phyloP scores from a whole-genome alignment of 192 early-diverging fungal genomes.

The Backusella mclennaniae region DNA sequence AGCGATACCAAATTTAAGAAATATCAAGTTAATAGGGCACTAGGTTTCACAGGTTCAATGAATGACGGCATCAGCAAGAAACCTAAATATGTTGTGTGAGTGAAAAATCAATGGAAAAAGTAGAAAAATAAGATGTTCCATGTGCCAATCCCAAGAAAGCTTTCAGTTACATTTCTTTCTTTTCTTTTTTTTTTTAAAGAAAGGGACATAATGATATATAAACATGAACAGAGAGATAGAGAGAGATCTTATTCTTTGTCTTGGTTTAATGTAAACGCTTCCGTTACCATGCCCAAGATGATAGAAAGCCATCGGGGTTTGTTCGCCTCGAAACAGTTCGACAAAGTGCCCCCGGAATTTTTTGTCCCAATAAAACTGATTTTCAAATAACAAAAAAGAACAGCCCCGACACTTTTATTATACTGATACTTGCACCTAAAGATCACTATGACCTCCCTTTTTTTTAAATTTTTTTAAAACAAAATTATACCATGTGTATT shows the following conservation, averaged over 20 bases:
- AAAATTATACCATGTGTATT: background rate
- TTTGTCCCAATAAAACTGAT: background rate
- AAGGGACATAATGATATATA: background rate
- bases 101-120: background rate
- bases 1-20: background rate
- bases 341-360: conserved; percentile 1
- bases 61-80: background rate
- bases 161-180: too few species aligned
- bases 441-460: background rate
- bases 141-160: background rate
- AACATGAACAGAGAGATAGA: background rate
- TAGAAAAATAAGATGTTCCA: background rate
- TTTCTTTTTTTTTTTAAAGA: too few species aligned
- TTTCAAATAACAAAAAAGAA: background rate
- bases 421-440: background rate
- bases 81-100: background rate
- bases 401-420: background rate
- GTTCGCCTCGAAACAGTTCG: background rate
- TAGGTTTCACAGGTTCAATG: background rate
- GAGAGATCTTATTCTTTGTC: background rate
- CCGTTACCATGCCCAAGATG: background rate
- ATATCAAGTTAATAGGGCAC: background rate
- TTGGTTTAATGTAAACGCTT: background rate
- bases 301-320: background rate
- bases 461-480: background rate